Conservation (phyloP, 2,329 filamentous ascomycete species). For the Botrytis tulipae region DNA sequence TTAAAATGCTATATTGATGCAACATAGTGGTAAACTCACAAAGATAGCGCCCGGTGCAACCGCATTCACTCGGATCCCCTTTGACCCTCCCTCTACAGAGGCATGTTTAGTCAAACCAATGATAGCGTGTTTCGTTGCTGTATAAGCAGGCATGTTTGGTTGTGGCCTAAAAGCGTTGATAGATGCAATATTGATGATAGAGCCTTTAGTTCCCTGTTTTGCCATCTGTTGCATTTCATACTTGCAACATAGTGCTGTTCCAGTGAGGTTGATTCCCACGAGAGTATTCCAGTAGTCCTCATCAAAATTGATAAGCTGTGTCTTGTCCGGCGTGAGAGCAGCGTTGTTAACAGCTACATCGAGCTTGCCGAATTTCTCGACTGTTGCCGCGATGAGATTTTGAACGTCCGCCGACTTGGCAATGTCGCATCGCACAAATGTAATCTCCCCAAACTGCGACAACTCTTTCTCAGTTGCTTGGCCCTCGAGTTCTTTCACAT, state of each 20-base stretch:
- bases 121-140: slow-evolving; percentile 44
- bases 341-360: slow-evolving; percentile 57
- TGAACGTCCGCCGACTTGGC: slow-evolving; percentile 15
- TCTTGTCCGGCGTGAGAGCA: slow-evolving; percentile 25
- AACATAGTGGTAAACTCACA: slow-evolving; percentile 42
- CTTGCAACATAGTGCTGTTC: slow-evolving; percentile 20
- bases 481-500: slow-evolving; percentile 10
- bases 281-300: slow-evolving; percentile 16
- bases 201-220: slow-evolving; percentile 16
- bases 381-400: slow-evolving; percentile 32
- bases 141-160: slow-evolving; percentile 28
- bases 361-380: slow-evolving; percentile 49
- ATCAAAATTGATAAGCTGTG: slow-evolving; percentile 14
- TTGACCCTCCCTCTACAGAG: slow-evolving; percentile 38
- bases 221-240: slow-evolving; percentile 18
- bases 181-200: slow-evolving; percentile 20
- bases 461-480: slow-evolving; percentile 7
- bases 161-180: slow-evolving; percentile 16
- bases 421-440: slow-evolving; percentile 17
- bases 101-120: slow-evolving; percentile 45
- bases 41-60: slow-evolving; percentile 40
- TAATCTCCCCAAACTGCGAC: slow-evolving; percentile 4
- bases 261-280: slow-evolving; percentile 15
- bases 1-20: slow-evolving; percentile 46
- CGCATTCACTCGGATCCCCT: slow-evolving; percentile 41